Conservation (phyloP, 768 basidiomycete genomes). For the Mycena galericulata region DNA sequence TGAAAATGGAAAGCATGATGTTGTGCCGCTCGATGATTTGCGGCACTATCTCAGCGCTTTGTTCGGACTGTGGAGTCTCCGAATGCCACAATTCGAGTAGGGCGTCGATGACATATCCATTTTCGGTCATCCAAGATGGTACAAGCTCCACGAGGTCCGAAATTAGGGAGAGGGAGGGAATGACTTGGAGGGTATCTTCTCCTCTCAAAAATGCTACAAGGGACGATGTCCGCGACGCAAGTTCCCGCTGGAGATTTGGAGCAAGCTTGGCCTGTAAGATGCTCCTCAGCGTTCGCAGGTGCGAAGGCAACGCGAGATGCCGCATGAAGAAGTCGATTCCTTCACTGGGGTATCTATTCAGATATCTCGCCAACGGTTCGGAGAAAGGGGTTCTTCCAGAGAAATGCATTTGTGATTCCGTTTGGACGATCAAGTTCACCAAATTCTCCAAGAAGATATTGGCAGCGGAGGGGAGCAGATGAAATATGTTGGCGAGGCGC, state of each 20-base stretch:
- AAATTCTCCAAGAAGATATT: conserved; percentile 91
- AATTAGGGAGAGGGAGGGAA: conserved; percentile 82
- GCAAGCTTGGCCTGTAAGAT: conserved; percentile 86
- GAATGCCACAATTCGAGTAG: conserved; percentile 80
- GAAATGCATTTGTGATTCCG: conserved; percentile 92
- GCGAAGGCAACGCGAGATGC: conserved; percentile 80
- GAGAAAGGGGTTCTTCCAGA: conserved; percentile 93
- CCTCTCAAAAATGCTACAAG: conserved; percentile 67
- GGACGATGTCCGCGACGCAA: conserved; percentile 67
- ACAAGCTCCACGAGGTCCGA: conserved; percentile 78
- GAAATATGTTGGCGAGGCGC: conserved; percentile 96
- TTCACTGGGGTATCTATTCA: conserved; percentile 90
- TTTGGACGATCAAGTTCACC: conserved; percentile 90
- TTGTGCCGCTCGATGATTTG: conserved; percentile 71
- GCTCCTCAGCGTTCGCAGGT: conserved; percentile 86
- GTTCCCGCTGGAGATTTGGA: conserved; percentile 76
- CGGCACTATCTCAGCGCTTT: conserved; percentile 54
- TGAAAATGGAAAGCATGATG: conserved; percentile 82
- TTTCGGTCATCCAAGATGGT: conserved; percentile 78
- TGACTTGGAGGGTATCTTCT: conserved; percentile 60
- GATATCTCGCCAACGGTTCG: conserved; percentile 88
- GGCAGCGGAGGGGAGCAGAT: conserved; percentile 92
- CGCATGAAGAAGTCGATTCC: conserved; percentile 88
- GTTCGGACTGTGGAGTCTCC: conserved; percentile 60
- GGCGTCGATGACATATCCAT: conserved; percentile 74